Evolutionary conservation across 495 filamentous ascomycete species (phyloP).

Genomic region (Hyaloscypha variabilis): DNA sequence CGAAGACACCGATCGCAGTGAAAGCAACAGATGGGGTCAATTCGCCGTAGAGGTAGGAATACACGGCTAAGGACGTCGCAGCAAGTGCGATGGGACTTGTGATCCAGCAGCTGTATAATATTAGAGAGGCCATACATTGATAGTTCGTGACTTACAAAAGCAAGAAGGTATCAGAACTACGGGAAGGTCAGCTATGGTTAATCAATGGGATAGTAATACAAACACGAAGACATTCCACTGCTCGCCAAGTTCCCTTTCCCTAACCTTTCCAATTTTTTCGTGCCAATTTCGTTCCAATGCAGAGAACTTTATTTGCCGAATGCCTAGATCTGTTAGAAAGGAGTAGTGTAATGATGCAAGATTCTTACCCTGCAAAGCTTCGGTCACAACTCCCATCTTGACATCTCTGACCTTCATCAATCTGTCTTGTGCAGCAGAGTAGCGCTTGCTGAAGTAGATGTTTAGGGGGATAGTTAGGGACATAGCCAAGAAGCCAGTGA

Average conservation of each 20-base stretch:
- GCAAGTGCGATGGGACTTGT: conserved; percentile 74
- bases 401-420: conserved; percentile 81
- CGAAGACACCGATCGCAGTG: conserved; percentile 76
- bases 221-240: conserved; percentile 67
- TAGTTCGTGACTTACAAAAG: conserved; percentile 22
- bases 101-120: conserved; percentile 70
- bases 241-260: conserved; percentile 65
- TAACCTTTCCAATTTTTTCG: conserved; percentile 64
- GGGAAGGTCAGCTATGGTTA: conserved; percentile 1
- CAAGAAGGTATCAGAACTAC: conserved; percentile 28
- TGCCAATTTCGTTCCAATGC: conserved; percentile 83
- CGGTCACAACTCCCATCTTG: conserved; percentile 77
- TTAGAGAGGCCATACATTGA: conserved; percentile 15
- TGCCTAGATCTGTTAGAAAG: conserved; percentile 35
- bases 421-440: conserved; percentile 64
- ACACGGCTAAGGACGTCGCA: conserved; percentile 69
- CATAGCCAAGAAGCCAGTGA: conserved; percentile 68
- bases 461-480: conserved; percentile 69
- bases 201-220: conserved; percentile 40
- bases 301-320: conserved; percentile 88
- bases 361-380: conserved; percentile 68
- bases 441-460: conserved; percentile 66
- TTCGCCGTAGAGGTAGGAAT: conserved; percentile 61
- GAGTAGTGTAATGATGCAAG: neutral
- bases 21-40: conserved; percentile 79